Base-by-base conservation (phyloP, 371 early-diverging fungal genomes). In the Dinochytrium kinnereticum region DNA sequence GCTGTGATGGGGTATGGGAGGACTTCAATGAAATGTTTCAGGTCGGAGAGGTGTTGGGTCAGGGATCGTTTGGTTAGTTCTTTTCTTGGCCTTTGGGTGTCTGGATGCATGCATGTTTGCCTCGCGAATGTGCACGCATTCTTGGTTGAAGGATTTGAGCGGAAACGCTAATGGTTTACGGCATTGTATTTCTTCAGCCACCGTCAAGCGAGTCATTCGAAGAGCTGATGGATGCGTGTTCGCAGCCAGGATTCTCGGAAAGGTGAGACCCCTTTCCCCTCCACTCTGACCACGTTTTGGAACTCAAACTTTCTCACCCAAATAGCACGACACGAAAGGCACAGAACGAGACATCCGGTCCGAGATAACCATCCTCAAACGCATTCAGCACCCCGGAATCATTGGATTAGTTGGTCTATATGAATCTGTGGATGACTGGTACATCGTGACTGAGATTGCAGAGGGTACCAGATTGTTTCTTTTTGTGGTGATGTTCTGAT, bases 41-140 rank as follows among this genome's bases (percentile, higher is more conserved):
- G 3, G 36, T 61, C 28, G 34, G 34, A 26, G 36, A 15, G 3
- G 61, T 61, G 19, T 7, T 61, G 3, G 61, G 61, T 13, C 7
- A 3, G 10, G 61, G 61, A 3, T 61, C 61, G 17, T 61, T 33
- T 61, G 61, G 61, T 61, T 7, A 26, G 61, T 55, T 55, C 57
- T 55, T 55, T 30, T 5, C 57, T 55, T 55, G 57, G 10, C 57
- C 57, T 24, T 15, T 55, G 24, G 26, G 44, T 44, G n/a, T n/a
- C n/a, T n/a, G n/a, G n/a, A n/a, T 55, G 17, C 30, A 55, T 55
- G 10, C 10, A 7, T 15, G 21, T 30, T 55, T 24, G 26, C 26
- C 17, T 55, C 21, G 26, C 57, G 5, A 30, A 55, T 26, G 21
- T 10, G 26, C 7, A 15, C 10, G 17, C 57, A 15, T 30, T 55